Conservation (phyloP, 2,329 filamentous ascomycete species). For the Talaromyces rugulosus region DNA sequence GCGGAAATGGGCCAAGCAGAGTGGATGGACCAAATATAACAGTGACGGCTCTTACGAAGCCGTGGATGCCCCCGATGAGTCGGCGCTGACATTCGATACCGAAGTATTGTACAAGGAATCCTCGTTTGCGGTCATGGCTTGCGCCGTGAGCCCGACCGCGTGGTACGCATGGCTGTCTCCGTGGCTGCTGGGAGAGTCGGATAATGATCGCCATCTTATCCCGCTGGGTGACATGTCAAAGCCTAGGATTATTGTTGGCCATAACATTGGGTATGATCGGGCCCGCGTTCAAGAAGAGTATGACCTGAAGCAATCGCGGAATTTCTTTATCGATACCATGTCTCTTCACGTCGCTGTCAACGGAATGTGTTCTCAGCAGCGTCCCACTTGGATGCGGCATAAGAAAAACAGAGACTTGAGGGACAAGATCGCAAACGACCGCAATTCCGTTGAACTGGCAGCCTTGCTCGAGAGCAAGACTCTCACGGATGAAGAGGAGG, state of each 20-base stretch:
- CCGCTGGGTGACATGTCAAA: slow-evolving; percentile 74
- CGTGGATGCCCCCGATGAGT: slow-evolving; percentile 72
- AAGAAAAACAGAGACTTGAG: slow-evolving; percentile 82
- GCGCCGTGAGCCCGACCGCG: slow-evolving; percentile 78
- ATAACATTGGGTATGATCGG: slow-evolving; percentile 93
- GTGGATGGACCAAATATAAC: slow-evolving; percentile 94
- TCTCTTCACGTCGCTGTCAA: slow-evolving; percentile 96
- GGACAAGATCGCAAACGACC: slow-evolving; percentile 71
- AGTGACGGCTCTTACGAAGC: slow-evolving; percentile 66
- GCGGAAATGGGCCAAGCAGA: slow-evolving; percentile 70
- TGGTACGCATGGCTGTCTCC: slow-evolving; percentile 99
- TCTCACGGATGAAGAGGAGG: slow-evolving; percentile 78
- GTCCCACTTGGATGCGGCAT: slow-evolving; percentile 96
- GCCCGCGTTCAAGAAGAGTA: slow-evolving; percentile 89
- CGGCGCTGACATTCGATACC: slow-evolving; percentile 86
- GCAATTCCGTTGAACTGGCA: slow-evolving; percentile 66
- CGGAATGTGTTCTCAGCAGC: slow-evolving; percentile 95
- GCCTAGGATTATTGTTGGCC: slow-evolving; percentile 78
- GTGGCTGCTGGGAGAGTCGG: slow-evolving; percentile 81
- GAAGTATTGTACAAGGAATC: slow-evolving; percentile 96
- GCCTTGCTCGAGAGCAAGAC: slow-evolving; percentile 64
- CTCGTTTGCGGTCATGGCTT: slow-evolving; percentile 93
- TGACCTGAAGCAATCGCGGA: slow-evolving; percentile 72
- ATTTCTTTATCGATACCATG: slow-evolving; percentile 94
- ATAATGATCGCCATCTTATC: slow-evolving; percentile 73